phyloP scores from a whole-genome alignment of 257 asterid species.

The Hygrophila difformis region DNA sequence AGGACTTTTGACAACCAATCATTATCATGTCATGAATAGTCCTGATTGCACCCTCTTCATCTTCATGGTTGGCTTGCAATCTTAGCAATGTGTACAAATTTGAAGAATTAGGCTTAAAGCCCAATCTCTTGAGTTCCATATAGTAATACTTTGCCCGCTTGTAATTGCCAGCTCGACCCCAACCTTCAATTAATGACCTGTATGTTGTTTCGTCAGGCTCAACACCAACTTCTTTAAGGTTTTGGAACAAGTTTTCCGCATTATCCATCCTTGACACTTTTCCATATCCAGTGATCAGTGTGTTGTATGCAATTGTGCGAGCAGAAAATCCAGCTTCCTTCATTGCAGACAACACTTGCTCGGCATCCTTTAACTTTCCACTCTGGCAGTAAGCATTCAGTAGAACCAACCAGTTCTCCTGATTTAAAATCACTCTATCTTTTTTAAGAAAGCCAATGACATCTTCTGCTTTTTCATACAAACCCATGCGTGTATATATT shows the following conservation, averaged over 20 bases:
- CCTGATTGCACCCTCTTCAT: slow-evolving; percentile 41
- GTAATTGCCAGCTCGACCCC: slow-evolving; percentile 70
- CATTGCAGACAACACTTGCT: slow-evolving; percentile 48
- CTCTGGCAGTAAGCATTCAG: slow-evolving; percentile 87
- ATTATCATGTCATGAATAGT: slow-evolving; percentile 61
- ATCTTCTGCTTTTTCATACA: slow-evolving; percentile 63
- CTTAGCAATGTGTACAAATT: slow-evolving; percentile 74
- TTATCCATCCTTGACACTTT: slow-evolving; percentile 47
- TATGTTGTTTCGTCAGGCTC: slow-evolving; percentile 83
- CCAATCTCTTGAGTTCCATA: slow-evolving; percentile 49
- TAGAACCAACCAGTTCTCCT: slow-evolving; percentile 79
- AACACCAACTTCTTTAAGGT: slow-evolving; percentile 42
- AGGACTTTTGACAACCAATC: slow-evolving; percentile 58
- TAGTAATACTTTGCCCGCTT: slow-evolving; percentile 37
- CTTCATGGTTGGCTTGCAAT: slow-evolving; percentile 65
- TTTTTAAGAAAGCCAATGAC: slow-evolving; percentile 55
- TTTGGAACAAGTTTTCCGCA: slow-evolving; percentile 45
- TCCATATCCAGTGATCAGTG: slow-evolving; percentile 86
- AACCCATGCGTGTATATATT: slow-evolving; percentile 58
- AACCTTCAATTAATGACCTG: slow-evolving; percentile 85
- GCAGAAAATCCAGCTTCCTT: slow-evolving; percentile 55
- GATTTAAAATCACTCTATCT: slow-evolving; percentile 51
- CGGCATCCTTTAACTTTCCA: slow-evolving; percentile 65
- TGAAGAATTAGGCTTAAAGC: slow-evolving; percentile 60
- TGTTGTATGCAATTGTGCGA: slow-evolving; percentile 70